Base-by-base conservation (phyloP, 2,329 filamentous ascomycete genomes). In the Fusarium pseudocircinatum region DNA sequence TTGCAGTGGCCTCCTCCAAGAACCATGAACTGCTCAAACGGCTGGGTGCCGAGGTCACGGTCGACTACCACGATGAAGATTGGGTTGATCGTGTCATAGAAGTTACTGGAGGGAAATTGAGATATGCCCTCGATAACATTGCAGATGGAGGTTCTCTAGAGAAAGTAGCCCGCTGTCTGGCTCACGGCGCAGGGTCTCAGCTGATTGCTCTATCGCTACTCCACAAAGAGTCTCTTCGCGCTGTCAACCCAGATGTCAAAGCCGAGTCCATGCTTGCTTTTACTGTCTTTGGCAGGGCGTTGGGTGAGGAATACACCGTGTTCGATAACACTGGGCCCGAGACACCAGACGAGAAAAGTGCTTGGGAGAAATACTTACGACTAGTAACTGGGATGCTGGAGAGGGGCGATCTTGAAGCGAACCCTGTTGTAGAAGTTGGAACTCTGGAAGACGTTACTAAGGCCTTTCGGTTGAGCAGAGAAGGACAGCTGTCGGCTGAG, bases 391-490 rank as follows among this genome's bases (percentile, higher is more conserved):
- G 39, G 10, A 54, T 54, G 63, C 11, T 69, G 12, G 36, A 54
- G 22, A 36, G 18, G 0, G 26, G 20, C 4, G 47, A 56, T 2
- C 6, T 69, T 1, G 16, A 54, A 10, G 18, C 64, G 4, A 68
- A 63, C 30, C 63, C 37, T 6, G 37, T 56, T 1, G 43, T 34
- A 13, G 56, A 68, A 8, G 37, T 49, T 11, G 63, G 65, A 36
- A 44, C 11, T 36, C 20, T 68, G 6, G n/a, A 54, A 4, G 30
- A 54, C 22, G 49, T 68, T 12, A 4, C 8, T 24, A 26, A 50
- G 8, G 66, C 42, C 4, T 69, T 69, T 69, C 40, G 43, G 12
- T 34, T 69, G 2, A 69, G 57, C 14, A 63, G 40, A 26, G 49
- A 63, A 22, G 66, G 64, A 4, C 32, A 36, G 26, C 7, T 69